Evolutionary conservation across 805 yeast genomes (phyloP).

Genomic region (Wickerhamiella siamensis): DNA sequence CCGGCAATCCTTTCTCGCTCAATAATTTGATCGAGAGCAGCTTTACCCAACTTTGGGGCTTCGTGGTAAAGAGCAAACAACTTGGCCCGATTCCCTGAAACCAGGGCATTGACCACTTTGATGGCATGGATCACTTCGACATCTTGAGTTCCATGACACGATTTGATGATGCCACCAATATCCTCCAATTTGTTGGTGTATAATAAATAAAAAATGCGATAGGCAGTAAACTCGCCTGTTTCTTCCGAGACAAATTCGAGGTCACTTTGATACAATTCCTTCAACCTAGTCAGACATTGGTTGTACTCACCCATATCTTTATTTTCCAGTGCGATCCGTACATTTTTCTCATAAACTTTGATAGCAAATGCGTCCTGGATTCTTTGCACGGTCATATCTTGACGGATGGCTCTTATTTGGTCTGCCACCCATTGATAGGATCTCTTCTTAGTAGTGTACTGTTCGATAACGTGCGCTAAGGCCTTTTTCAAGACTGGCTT

Average conservation of each 20-base stretch:
- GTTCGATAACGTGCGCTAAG: constrained; percentile 36
- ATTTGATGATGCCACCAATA: constrained; percentile 31
- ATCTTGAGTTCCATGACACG: constrained; percentile 18
- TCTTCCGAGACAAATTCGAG: constrained; percentile 21
- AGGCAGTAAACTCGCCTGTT: constrained; percentile 53
- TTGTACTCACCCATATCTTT: constrained; percentile 87
- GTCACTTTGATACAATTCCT: constrained; percentile 39
- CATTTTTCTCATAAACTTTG: constrained; percentile 70
- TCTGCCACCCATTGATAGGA: constrained; percentile 65
- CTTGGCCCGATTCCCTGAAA: constrained; percentile 36
- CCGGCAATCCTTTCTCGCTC: constrained; percentile 44
- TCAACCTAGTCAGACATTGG: constrained; percentile 79
- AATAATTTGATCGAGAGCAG: constrained; percentile 39
- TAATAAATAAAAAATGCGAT: constrained; percentile 58
- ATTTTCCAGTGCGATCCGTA: constrained; percentile 69
- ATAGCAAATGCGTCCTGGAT: constrained; percentile 66
- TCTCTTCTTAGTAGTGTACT: constrained; percentile 37
- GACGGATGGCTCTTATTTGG: constrained; percentile 84
- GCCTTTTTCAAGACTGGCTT: constrained; percentile 44
- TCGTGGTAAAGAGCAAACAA: constrained; percentile 33
- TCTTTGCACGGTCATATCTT: constrained; percentile 85
- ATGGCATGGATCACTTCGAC: constrained; percentile 25
- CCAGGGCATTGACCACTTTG: constrained; percentile 24
- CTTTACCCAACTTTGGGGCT: constrained; percentile 31
- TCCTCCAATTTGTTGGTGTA: constrained; percentile 55